Percentiles rank a stretch among this genome's conserved stretches.
Evolutionary conservation across 495 filamentous ascomycete species (phyloP).

Genomic region (Bathelium albidoporum): DNA sequence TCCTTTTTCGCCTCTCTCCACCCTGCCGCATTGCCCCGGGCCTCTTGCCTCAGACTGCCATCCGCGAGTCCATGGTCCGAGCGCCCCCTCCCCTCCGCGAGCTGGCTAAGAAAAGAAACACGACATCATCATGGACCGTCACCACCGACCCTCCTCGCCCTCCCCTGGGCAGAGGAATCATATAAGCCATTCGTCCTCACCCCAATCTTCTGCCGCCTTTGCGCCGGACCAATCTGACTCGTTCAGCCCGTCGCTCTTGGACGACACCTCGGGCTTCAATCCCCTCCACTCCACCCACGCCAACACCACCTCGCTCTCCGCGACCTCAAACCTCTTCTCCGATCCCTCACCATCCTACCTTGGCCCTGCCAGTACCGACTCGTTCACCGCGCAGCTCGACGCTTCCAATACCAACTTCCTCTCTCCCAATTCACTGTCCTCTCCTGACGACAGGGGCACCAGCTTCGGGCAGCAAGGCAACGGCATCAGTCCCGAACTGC

Average conservation of each 20-base stretch:
- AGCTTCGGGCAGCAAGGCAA: constrained; percentile 27
- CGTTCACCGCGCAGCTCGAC: constrained; percentile 7
- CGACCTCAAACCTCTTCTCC: constrained; percentile 8
- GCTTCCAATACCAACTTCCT: constrained; percentile 4
- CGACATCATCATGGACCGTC: constrained; percentile 27
- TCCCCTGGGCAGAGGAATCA: constrained; percentile 22
- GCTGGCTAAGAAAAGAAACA: constrained; percentile 3
- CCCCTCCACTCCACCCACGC: constrained; percentile 15
- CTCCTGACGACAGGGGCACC: constrained; percentile 14
- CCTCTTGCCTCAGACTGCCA: not conserved
- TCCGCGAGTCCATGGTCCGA: not conserved
- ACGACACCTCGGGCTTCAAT: constrained; percentile 7
- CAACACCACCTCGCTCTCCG: constrained; percentile 10
- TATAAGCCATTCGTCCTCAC: constrained; percentile 32
- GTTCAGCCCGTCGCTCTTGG: constrained; percentile 22
- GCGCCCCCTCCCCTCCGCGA: not conserved
- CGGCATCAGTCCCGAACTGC: constrained; percentile 19
- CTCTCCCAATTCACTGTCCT: constrained; percentile 8
- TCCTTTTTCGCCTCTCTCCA: not conserved
- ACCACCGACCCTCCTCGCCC: constrained; percentile 27
- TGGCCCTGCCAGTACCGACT: constrained; percentile 13
- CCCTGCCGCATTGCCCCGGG: not conserved
- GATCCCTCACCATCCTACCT: constrained; percentile 6
- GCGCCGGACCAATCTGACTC: constrained; percentile 13
- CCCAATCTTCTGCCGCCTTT: constrained; percentile 24